These are phyloP conservation scores for Hymenotorrendiella dingleyae DNA, from an alignment of 2,329 filamentous ascomycete genomes.

Conservation along the genomic window DNA sequence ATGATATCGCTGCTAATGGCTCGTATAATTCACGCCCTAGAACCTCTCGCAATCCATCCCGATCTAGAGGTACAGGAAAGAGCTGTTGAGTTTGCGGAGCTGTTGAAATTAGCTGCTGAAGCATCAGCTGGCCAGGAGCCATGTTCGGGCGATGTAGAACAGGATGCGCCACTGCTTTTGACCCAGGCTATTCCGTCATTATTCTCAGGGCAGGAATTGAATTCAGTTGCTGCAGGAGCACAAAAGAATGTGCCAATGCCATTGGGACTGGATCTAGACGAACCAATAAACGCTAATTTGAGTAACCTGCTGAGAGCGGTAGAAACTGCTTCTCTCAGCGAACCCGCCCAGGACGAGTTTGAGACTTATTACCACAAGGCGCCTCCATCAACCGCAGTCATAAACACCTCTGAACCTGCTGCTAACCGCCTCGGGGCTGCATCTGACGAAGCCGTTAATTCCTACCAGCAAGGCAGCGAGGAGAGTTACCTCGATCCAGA, in stretches of 20 bases:
- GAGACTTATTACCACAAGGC: conserved; percentile 59
- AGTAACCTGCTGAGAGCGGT: conserved; percentile 55
- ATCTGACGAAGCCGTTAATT: conserved; percentile 41
- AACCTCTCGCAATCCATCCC: conserved; percentile 73
- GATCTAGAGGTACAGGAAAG: conserved; percentile 92
- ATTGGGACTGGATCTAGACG: conserved; percentile 68
- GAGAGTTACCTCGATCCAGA: conserved; percentile 67
- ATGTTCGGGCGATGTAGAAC: conserved; percentile 44
- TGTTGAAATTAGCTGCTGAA: conserved; percentile 81
- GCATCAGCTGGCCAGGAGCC: conserved; percentile 63
- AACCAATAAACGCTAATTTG: conserved; percentile 74
- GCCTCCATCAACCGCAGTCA: conserved; percentile 38
- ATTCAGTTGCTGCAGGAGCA: conserved; percentile 78
- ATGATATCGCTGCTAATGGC: conserved; percentile 72
- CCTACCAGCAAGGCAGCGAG: conserved; percentile 54
- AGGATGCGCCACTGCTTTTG: conserved; percentile 74
- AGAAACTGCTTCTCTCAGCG: conserved; percentile 42
- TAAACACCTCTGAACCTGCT: conserved; percentile 49
- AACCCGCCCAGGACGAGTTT: conserved; percentile 59
- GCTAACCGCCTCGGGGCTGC: conserved; percentile 45
- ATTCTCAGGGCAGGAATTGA: conserved; percentile 81
- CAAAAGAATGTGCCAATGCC: conserved; percentile 83
- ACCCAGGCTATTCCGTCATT: conserved; percentile 87
- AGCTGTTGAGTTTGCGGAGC: conserved; percentile 84
- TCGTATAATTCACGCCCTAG: conserved; percentile 74